Conservation (phyloP, 495 filamentous ascomycete species). For the Trichoderma virens region DNA sequence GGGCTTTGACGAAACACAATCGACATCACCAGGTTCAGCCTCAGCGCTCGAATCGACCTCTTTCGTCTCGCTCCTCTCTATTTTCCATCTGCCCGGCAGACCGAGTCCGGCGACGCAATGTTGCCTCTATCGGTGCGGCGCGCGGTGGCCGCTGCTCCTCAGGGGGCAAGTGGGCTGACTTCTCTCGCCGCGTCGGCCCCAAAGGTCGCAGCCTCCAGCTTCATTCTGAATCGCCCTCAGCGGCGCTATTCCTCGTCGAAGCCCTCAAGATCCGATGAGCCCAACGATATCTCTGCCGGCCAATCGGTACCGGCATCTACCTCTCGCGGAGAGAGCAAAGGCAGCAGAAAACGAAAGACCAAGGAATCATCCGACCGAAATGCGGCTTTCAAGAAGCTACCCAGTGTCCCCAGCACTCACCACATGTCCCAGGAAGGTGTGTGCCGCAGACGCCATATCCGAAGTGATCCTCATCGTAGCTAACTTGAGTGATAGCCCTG, state of each 20-base stretch:
- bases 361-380: constrained; percentile 24
- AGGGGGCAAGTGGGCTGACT: constrained; percentile 24
- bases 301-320: constrained; percentile 31
- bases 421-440: constrained; percentile 67
- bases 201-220: constrained; percentile 27
- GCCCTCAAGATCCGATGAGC: constrained; percentile 46
- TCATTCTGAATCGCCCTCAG: constrained; percentile 35
- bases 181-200: constrained; percentile 29
- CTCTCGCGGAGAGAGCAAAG: constrained; percentile 24
- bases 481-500: constrained; percentile 52
- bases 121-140: constrained; percentile 11
- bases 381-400: constrained; percentile 44
- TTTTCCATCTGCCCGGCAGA: neutral
- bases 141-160: constrained; percentile 13
- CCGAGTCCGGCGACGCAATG: constrained; percentile 11
- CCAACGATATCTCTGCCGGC: constrained; percentile 37
- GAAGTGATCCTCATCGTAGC: neutral
- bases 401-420: constrained; percentile 78
- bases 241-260: constrained; percentile 50
- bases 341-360: constrained; percentile 32
- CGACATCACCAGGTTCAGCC: constrained; percentile 8
- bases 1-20: constrained; percentile 3
- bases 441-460: constrained; percentile 15
- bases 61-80: neutral
- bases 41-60: neutral